A percentile compares a stretch with the other conserved stretches of the same genome.
Conservation (phyloP, 768 basidiomycete genomes). For the Sistotremastrum niveocremeum region DNA sequence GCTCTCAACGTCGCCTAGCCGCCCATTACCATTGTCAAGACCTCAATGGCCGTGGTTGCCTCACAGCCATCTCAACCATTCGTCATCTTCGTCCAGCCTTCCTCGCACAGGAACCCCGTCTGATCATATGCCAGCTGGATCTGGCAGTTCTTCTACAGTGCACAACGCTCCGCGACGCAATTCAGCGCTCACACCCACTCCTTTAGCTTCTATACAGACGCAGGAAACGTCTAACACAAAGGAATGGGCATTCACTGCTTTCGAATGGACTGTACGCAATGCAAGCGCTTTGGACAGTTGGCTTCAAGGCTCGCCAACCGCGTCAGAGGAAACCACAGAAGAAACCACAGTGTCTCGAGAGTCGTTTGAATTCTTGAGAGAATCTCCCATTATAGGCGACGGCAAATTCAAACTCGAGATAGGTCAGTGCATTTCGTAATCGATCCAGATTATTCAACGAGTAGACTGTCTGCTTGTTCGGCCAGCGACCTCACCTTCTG, state of each 20-base stretch:
- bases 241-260: conserved; percentile 58
- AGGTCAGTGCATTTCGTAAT: conserved; percentile 22
- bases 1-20: conserved; percentile 27
- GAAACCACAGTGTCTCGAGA: conserved; percentile 20
- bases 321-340: conserved; percentile 16
- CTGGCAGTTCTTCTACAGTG: conserved; percentile 9
- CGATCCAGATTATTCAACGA: not conserved
- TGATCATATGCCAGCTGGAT: conserved; percentile 7
- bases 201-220: conserved; percentile 7
- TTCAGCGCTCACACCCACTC: conserved; percentile 2
- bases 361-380: conserved; percentile 48
- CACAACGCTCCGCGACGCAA: conserved; percentile 3
- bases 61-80: conserved; percentile 20
- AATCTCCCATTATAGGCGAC: conserved; percentile 55
- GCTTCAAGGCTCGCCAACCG: conserved; percentile 31
- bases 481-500: conserved; percentile 2
- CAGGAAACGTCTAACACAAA: conserved; percentile 33
- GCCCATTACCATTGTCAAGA: conserved; percentile 33
- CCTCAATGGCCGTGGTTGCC: conserved; percentile 49
- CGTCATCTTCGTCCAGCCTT: conserved; percentile 18
- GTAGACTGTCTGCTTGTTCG: not conserved
- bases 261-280: conserved; percentile 58
- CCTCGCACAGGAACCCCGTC: conserved; percentile 9
- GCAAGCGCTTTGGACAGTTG: conserved; percentile 42
- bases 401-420: conserved; percentile 63